phyloP scores from a whole-genome alignment of 2,329 filamentous ascomycete genomes.

The Ophiostoma novo-ulmi region DNA sequence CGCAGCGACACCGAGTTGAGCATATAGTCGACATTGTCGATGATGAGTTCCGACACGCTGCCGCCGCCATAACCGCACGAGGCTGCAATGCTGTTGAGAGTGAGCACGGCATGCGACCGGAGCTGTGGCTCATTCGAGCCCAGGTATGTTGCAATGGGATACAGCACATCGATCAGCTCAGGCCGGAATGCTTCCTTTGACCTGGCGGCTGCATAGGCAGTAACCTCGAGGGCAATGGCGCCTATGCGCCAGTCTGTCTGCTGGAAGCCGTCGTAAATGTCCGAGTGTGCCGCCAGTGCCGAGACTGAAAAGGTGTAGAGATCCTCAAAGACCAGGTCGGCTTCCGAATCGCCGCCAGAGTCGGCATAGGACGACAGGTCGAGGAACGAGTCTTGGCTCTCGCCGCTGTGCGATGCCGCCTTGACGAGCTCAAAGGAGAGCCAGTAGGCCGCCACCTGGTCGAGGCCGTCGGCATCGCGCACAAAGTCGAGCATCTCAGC shows the following conservation, averaged over 20 bases:
- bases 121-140: slow-evolving; percentile 64
- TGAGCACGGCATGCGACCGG: slow-evolving; percentile 74
- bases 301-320: slow-evolving; percentile 65
- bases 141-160: slow-evolving; percentile 83
- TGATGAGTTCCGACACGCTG: slow-evolving; percentile 70
- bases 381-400: slow-evolving; percentile 57
- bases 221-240: slow-evolving; percentile 73
- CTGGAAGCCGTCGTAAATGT: slow-evolving; percentile 31
- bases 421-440: slow-evolving; percentile 68
- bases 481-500: slow-evolving; percentile 60
- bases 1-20: slow-evolving; percentile 87
- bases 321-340: slow-evolving; percentile 53
- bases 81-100: slow-evolving; percentile 71
- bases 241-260: slow-evolving; percentile 63
- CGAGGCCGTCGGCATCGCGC: slow-evolving; percentile 52
- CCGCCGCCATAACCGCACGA: slow-evolving; percentile 63
- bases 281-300: slow-evolving; percentile 51
- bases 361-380: slow-evolving; percentile 43
- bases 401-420: slow-evolving; percentile 38
- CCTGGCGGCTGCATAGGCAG: slow-evolving; percentile 68
- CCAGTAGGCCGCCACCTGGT: slow-evolving; percentile 71
- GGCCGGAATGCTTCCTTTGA: slow-evolving; percentile 65
- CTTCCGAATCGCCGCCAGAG: slow-evolving; percentile 26
- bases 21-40: slow-evolving; percentile 93
- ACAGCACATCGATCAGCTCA: slow-evolving; percentile 86